Evolutionary conservation across 129 eudicot genomes (phyloP).

Genomic region (Arctium minus): DNA sequence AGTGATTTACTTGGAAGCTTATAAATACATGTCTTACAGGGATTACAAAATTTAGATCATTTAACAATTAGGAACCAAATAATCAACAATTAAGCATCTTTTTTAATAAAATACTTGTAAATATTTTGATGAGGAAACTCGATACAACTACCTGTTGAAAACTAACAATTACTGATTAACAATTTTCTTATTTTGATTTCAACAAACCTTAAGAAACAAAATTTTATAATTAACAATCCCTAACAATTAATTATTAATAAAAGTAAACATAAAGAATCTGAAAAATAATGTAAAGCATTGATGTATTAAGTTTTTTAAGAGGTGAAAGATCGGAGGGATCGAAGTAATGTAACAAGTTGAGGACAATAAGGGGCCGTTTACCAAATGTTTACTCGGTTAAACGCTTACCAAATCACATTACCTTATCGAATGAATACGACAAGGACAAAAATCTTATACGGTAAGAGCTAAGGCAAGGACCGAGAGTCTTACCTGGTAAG

Average conservation of each 20-base stretch:
- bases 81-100: neutral
- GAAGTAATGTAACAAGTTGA: no score
- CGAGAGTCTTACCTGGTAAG: no score
- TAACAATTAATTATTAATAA: neutral
- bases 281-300: no score
- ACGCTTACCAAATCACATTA: no score
- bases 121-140: neutral
- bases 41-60: neutral
- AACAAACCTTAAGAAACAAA: neutral
- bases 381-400: no score
- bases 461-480: no score
- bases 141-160: neutral
- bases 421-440: no score
- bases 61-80: neutral
- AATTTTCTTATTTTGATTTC: neutral
- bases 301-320: no score
- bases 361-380: no score
- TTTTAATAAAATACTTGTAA: neutral
- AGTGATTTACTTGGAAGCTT: neutral
- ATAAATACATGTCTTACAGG: neutral
- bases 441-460: no score
- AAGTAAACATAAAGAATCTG: neutral
- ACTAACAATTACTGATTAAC: no score
- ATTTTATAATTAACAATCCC: neutral
- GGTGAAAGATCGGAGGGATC: no score